Evolutionary conservation across 2,329 filamentous ascomycete genomes (phyloP).

Genomic region (Beauveria medogensis): DNA sequence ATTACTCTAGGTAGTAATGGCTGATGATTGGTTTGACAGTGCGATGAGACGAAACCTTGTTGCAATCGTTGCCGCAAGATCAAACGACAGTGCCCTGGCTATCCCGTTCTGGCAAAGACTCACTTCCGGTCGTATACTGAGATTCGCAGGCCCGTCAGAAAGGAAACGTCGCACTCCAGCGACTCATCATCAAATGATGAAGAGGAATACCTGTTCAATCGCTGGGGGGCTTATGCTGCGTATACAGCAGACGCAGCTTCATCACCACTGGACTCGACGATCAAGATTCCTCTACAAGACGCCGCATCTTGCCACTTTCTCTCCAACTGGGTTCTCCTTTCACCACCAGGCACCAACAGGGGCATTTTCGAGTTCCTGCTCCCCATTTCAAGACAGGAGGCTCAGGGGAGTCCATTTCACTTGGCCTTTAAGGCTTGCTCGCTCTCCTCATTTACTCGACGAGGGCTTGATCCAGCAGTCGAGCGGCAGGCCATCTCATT

Average conservation of each 20-base stretch:
- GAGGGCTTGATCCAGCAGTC: not conserved
- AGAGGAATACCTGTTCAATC: not conserved
- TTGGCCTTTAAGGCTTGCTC: conserved; percentile 5
- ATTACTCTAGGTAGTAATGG: not conserved
- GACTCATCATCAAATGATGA: not conserved
- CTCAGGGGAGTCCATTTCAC: not conserved
- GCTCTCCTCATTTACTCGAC: not conserved
- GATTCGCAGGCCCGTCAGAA: not conserved
- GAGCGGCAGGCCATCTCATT: not conserved
- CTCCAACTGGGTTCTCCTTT: not conserved
- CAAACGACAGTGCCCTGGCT: conserved; percentile 1
- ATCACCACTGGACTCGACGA: not conserved
- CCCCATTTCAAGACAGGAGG: not conserved
- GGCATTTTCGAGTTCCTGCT: not conserved
- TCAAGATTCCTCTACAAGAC: conserved; percentile 1
- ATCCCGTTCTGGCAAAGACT: not conserved
- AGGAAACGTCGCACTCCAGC: not conserved
- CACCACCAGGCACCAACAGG: not conserved
- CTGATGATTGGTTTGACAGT: not conserved
- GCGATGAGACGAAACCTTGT: not conserved
- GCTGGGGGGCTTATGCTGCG: not conserved
- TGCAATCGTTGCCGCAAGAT: conserved; percentile 2
- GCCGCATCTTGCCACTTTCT: conserved; percentile 2
- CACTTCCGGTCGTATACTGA: not conserved
- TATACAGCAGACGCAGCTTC: not conserved